Evolutionary conservation across 176 grass and related monocot genomes (phyloP), one percentile per base, ranked within the genome.

Genomic region (Paspalum vaginatum): DNA sequence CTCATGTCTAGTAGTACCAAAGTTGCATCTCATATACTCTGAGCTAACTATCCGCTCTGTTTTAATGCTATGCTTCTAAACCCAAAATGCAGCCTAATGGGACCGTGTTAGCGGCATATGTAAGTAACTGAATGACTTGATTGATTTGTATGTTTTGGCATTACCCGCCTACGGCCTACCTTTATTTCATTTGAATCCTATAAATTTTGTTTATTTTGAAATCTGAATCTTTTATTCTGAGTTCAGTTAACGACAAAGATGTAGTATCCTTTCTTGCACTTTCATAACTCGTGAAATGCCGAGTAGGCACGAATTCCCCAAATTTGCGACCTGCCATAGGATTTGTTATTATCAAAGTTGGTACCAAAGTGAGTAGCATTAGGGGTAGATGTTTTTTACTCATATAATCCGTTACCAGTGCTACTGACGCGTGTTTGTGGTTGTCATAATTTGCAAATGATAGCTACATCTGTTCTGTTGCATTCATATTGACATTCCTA

Each of bases 401-500:
- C 0, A 24, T 39, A 48, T 49, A 46, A 5, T 67, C 16, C 20
- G 15, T 50, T 61, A 61, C 0, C 9, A 22, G 12, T 54, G 20
- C 10, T 37, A 15, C 14, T 61, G 4, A 2, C 17, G 67, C 22
- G 7, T 49, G 18, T 6, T 11, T 41, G 12, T 71, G 48, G 32
- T 12, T 60, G 8, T 54, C 11, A n/a, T 54, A 42, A 72, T 22
- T 53, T 41, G 7, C 2, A 63, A 40, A 52, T 62, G 8, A 9
- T 44, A 53, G 79, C 41, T 60, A 42, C n/a, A 51, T 48, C 52
- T 81, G 43, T 20, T 38, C 8, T 73, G 4, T 6, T 66, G 18
- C 11, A 21, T 66, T 11, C 11, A 21, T 65, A 4, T 65, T 17
- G 10, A 26, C 91, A 60, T 25, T 75, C 68, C 14, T 75, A 37